Base-by-base conservation (phyloP, 2,329 filamentous ascomycete species). In the Trichoderma sp. region DNA sequence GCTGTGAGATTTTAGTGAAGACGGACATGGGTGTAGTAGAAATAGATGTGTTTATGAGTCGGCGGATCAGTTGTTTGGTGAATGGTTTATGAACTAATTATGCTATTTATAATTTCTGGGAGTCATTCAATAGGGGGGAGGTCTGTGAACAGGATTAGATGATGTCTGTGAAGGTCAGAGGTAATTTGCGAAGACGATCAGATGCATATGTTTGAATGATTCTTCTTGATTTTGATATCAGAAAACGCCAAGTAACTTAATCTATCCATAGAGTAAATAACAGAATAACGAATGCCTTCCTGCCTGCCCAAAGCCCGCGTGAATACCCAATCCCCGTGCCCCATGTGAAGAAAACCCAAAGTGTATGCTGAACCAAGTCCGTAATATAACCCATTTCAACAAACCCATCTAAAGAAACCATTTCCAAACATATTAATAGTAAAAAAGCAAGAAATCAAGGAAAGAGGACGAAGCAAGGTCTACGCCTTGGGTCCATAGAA, bases 401-500 rank as follows among this genome's bases (percentile, higher is more conserved):
- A 34, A 19, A n/a, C 57, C 47, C n/a, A 14, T 60, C 57, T 60
- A 60, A 60, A 26, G 15, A 19, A 41, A 45, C 15, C 43, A 50
- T 41, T 7, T 28, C 28, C 39, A 50, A n/a, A 54, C 6, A 65
- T 21, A 34, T 47, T 52, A 56, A 65, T 43, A 39, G 28, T 52
- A 19, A 17, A 48, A 48, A 50, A 50, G n/a, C 14, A 15, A 34
- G 34, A 26, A 12, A 51, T 28, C 26, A n/a, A 26, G 12, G 15
- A 58, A 60, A 26, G 14, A 28, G 44, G 26, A 7, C 10, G 14
- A 21, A 14, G 6, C 2, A 24, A 10, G 12, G 34, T 9, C 28
- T 43, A 43, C 19, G 24, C 14, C 19, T 52, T 74, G 78, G 21
- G 75, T 5, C 57, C 79, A 70, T 80, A 87, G 72, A 87, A 81